These are phyloP conservation scores for Podaxis sp. DNA, from an alignment of 768 basidiomycete species.

Conservation along the genomic window DNA sequence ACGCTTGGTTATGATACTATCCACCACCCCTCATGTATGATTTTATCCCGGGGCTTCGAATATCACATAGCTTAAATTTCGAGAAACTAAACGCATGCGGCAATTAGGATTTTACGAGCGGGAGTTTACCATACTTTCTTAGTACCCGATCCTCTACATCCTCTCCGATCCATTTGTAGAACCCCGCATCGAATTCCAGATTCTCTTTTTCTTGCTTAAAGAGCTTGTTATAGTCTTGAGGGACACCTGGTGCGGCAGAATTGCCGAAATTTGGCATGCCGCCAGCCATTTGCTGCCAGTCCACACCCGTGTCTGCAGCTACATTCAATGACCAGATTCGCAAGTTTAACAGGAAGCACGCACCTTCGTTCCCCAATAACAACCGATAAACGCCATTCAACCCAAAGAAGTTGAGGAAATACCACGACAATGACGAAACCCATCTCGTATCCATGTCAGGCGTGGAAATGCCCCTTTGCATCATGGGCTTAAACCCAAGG, in stretches of 20 bases:
- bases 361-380: conserved; percentile 86
- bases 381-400: conserved; percentile 94
- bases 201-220: conserved; percentile 93
- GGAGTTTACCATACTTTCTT: conserved; percentile 69
- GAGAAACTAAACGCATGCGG: conserved; percentile 21
- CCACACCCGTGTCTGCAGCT: conserved; percentile 4
- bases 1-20: conserved; percentile 3
- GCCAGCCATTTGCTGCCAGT: conserved; percentile 70
- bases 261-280: conserved; percentile 63
- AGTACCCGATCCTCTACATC: conserved; percentile 81
- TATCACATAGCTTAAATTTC: conserved; percentile 6
- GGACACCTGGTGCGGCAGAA: conserved; percentile 45
- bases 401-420: conserved; percentile 98
- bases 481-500: conserved; percentile 95
- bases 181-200: conserved; percentile 85
- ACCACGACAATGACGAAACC: conserved; percentile 99
- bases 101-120: conserved; percentile 27
- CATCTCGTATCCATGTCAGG: conserved; percentile 98
- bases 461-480: conserved; percentile 93
- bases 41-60: conserved; percentile 8
- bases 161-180: conserved; percentile 81
- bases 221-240: conserved; percentile 86
- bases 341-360: conserved; percentile 26
- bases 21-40: conserved; percentile 7
- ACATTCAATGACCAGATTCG: neutral